Conservation (phyloP, 768 basidiomycete species). For the Lactarius quietus region DNA sequence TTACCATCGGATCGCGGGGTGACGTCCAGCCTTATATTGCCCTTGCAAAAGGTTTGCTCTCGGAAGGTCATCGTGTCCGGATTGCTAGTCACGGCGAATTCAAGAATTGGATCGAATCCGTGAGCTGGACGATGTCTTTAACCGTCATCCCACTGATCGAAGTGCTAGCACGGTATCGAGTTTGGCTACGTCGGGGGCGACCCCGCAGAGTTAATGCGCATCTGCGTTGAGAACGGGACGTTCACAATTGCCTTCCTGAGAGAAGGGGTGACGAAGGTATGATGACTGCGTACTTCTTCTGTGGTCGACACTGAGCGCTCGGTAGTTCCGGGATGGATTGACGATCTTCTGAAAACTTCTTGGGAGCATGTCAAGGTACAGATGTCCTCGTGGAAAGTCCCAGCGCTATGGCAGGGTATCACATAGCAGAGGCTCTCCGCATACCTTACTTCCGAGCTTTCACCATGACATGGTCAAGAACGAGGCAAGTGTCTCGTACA, state of each 20-base stretch:
- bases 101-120: conserved; percentile 90
- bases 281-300: conserved; percentile 14
- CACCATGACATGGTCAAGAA: conserved; percentile 98
- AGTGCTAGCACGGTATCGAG: conserved; percentile 83
- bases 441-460: conserved; percentile 96
- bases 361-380: conserved; percentile 97
- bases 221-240: conserved; percentile 97
- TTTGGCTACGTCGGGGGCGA: conserved; percentile 94
- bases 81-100: conserved; percentile 98
- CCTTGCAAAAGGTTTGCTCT: conserved; percentile 84
- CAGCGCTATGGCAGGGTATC: conserved; percentile 95
- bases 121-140: conserved; percentile 38
- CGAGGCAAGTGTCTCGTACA: conserved; percentile 47
- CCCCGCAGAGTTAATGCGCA: conserved; percentile 95
- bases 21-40: conserved; percentile 99
- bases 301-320: conserved; percentile 13
- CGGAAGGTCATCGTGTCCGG: conserved; percentile 82
- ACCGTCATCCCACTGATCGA: conserved; percentile 1
- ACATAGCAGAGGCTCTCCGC: conserved; percentile 90
- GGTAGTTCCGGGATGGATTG: conserved; percentile 96
- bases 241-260: conserved; percentile 95
- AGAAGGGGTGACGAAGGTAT: conserved; percentile 82
- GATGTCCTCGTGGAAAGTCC: conserved; percentile 95
- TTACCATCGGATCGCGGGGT: conserved; percentile 94
- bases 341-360: conserved; percentile 90